Conservation (phyloP, 2,329 filamentous ascomycete genomes). For the Teratosphaeria gauchensis region DNA sequence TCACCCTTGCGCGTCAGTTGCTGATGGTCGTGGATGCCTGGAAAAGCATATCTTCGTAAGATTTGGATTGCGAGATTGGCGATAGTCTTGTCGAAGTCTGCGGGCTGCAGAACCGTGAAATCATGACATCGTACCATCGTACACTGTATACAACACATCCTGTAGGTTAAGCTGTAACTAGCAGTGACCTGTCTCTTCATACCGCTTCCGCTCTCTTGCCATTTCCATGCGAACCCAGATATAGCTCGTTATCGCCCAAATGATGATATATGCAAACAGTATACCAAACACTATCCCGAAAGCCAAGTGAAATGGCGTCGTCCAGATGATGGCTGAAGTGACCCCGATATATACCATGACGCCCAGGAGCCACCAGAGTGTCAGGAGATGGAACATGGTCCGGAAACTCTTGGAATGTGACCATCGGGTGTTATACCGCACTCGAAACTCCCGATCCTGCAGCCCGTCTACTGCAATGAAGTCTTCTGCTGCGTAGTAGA, state of each 20-base stretch:
- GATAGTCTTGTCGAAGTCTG: background rate
- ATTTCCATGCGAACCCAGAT: conserved; percentile 21
- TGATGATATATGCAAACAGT: conserved; percentile 20
- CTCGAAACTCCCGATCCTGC: conserved; percentile 23
- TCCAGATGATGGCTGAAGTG: conserved; percentile 24
- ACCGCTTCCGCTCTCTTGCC: conserved; percentile 18
- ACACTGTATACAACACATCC: background rate
- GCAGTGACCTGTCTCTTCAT: conserved; percentile 11
- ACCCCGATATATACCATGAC: conserved; percentile 20
- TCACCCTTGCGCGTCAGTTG: too few species aligned
- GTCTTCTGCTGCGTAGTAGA: conserved; percentile 26
- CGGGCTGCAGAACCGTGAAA: background rate
- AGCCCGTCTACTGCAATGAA: conserved; percentile 25
- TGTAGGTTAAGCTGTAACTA: background rate
- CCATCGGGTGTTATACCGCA: conserved; percentile 24
- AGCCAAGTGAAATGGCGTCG: conserved; percentile 20
- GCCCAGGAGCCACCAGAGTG: conserved; percentile 22
- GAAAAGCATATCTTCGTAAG: background rate
- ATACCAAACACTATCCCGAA: conserved; percentile 21
- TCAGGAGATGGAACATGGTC: conserved; percentile 20
- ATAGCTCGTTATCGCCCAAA: conserved; percentile 16
- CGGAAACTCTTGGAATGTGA: conserved; percentile 20
- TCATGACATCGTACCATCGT: background rate
- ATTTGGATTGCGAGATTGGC: background rate
- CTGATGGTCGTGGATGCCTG: too few species aligned